Conservation (phyloP, 345 rosid genomes). For the Brassica cretica region DNA sequence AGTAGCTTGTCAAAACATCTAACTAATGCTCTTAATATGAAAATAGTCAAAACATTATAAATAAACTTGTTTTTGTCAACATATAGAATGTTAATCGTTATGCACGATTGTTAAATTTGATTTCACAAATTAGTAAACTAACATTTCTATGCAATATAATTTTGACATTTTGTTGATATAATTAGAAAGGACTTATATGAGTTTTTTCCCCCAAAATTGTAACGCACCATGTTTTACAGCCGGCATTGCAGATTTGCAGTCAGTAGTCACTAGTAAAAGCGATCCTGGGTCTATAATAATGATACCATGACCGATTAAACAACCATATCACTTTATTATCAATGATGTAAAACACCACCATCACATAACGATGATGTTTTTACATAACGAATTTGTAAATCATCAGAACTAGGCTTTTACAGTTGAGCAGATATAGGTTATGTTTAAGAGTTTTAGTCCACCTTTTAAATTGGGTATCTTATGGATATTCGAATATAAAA, state of each 20-base stretch:
- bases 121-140: not conserved
- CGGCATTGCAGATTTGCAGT: not conserved
- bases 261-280: not conserved
- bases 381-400: not conserved
- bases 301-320: not conserved
- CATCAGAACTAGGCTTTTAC: not conserved
- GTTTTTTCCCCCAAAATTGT: not conserved
- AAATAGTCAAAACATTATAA: not conserved
- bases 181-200: not conserved
- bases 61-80: not conserved
- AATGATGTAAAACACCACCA: not conserved
- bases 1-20: constrained; percentile 20
- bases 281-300: not conserved
- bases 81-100: not conserved
- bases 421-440: not conserved
- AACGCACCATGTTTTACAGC: constrained; percentile 2
- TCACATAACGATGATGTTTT: not conserved
- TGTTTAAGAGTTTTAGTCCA: not conserved
- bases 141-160: not conserved
- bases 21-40: constrained; percentile 7
- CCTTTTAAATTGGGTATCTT: not conserved
- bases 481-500: not conserved
- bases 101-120: not conserved
- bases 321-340: not conserved
- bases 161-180: not conserved